Conservation (phyloP, 2,329 filamentous ascomycete genomes). For the Pezicula radicicola region DNA sequence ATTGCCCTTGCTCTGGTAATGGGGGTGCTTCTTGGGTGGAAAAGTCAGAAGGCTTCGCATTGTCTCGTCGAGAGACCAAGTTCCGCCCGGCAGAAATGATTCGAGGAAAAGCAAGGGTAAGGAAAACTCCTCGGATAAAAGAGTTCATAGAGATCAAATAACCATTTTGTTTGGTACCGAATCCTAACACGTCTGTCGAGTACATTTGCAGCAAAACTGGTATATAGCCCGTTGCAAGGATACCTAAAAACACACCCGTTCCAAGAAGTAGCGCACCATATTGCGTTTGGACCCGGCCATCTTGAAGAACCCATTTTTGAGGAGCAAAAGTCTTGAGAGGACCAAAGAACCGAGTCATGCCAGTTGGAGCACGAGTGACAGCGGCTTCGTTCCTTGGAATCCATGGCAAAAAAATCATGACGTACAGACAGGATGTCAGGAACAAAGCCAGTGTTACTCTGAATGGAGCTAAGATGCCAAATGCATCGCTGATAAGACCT, state of each 20-base stretch:
- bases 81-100: constrained; percentile 38
- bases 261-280: constrained; percentile 63
- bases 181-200: constrained; percentile 39
- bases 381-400: constrained; percentile 45
- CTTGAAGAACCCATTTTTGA: constrained; percentile 46
- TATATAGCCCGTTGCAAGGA: constrained; percentile 68
- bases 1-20: constrained; percentile 38
- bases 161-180: constrained; percentile 41
- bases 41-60: constrained; percentile 13
- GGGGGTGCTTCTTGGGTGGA: constrained; percentile 25
- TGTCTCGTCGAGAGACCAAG: constrained; percentile 22
- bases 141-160: constrained; percentile 42
- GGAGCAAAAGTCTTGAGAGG: constrained; percentile 61
- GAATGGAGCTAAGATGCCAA: constrained; percentile 63
- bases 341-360: constrained; percentile 55
- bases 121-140: constrained; percentile 38
- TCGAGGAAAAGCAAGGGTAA: constrained; percentile 40
- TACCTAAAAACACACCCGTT: constrained; percentile 62
- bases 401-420: constrained; percentile 39
- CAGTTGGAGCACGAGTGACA: constrained; percentile 24
- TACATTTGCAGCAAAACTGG: constrained; percentile 53
- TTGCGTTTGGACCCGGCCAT: constrained; percentile 52
- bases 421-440: constrained; percentile 37
- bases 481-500: constrained; percentile 60
- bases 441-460: constrained; percentile 59